Evolutionary conservation across 2,329 filamentous ascomycete genomes (phyloP), one percentile per base, ranked within the genome.

Genomic region (Aspergillus clavatus): DNA sequence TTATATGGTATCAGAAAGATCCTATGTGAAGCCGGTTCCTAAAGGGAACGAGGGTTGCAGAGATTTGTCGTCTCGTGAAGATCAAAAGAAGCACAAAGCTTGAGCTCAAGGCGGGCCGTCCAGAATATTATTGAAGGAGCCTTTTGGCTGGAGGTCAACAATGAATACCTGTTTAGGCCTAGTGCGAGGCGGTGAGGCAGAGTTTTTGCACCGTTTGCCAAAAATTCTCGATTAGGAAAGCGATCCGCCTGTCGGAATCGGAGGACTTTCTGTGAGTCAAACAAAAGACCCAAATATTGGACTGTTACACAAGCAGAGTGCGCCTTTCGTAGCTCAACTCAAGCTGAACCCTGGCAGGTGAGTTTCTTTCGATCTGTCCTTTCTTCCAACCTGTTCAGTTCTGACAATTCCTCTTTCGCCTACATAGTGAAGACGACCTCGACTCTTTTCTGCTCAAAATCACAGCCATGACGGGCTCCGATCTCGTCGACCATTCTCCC

Each of bases 401-500:
- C 23, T 40, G 5, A 28, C 38, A 19, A 14, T 11, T 12, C n/a
- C 19, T 18, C 12, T 19, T 27, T 39, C 37, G 3, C 12, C 14
- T 6, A 4, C 12, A 26, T 10, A 28, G 38, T 40, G 31, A 35
- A 35, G 19, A 16, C 16, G 31, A 19, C 31, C 21, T 42, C 24
- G 8, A 31, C 10, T 24, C 22, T 18, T 16, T 22, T 39, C 63
- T 27, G 29, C 76, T 76, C 74, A 57, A 36, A 37, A 27, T 70
- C 50, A 54, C 66, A 33, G 45, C 36, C 46, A 65, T 63, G 60
- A 47, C 57, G 47, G 47, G 50, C 43, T 46, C 66, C 71, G 54
- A 74, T 69, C 49, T 85, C 33, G 75, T 84, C 52, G 91, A 96
- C 66, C 84, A 96, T 69, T 96, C 91, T 48, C 89, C 90, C 60